Percentiles rank a stretch among this genome's conserved stretches.
phyloP scores from a whole-genome alignment of 2,329 filamentous ascomycete genomes.

The Aplosporella prunicola region DNA sequence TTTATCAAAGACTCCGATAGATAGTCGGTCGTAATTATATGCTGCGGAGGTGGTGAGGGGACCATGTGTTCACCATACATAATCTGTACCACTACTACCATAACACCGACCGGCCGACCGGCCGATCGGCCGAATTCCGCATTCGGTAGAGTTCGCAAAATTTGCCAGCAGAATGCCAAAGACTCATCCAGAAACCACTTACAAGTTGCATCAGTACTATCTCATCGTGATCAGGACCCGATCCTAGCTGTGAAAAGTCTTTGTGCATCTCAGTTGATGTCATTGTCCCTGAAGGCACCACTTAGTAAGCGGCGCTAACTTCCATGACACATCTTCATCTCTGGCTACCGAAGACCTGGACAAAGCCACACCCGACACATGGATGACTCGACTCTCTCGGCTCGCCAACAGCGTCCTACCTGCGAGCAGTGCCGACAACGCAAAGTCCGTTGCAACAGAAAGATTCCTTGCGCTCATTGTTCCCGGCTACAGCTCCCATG shows the following conservation, averaged over 20 bases:
- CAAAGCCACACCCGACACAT: not conserved
- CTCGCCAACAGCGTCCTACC: not conserved
- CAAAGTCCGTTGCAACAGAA: constrained; percentile 5
- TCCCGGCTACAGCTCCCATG: not conserved
- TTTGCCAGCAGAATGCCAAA: too few species aligned
- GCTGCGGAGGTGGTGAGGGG: too few species aligned
- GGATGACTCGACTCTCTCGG: not conserved
- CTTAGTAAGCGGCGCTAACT: constrained; percentile 1
- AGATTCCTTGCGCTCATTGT: constrained; percentile 1
- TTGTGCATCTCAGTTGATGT: too few species aligned
- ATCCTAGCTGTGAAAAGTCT: too few species aligned
- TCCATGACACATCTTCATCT: not conserved
- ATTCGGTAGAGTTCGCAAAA: too few species aligned
- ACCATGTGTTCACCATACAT: too few species aligned
- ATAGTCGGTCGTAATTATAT: too few species aligned
- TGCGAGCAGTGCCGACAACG: constrained; percentile 3
- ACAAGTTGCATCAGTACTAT: too few species aligned
- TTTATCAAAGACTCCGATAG: too few species aligned
- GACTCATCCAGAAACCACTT: too few species aligned
- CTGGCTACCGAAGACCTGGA: not conserved
- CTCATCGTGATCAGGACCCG: too few species aligned
- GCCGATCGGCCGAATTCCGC: constrained; percentile 3
- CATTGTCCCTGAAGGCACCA: not conserved
- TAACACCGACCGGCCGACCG: constrained; percentile 7
- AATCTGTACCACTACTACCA: too few species aligned